Evolutionary conservation across 2,329 filamentous ascomycete genomes (phyloP).

Genomic region (Didymella arachidicola): DNA sequence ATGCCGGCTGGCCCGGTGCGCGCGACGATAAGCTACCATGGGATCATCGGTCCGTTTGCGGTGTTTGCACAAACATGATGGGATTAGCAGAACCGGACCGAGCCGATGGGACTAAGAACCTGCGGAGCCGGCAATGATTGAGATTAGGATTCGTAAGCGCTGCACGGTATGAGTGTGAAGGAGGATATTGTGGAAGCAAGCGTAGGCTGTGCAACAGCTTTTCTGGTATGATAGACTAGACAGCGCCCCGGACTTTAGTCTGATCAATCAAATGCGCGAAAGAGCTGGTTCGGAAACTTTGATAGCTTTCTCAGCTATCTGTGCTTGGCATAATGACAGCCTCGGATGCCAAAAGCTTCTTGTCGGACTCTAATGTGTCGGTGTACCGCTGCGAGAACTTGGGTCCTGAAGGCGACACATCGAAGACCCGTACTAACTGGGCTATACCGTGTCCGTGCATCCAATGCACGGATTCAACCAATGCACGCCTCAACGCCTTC

Average conservation of each 20-base stretch:
- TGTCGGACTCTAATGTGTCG: background rate
- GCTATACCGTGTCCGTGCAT: too few relatives aligned
- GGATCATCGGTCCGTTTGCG: background rate
- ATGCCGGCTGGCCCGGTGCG: background rate
- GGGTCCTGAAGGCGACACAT: background rate
- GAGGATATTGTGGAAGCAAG: too few relatives aligned
- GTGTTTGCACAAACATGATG: background rate
- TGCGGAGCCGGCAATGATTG: too few relatives aligned
- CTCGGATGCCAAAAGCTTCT: background rate
- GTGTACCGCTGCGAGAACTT: background rate
- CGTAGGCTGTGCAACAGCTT: too few relatives aligned
- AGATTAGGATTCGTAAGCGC: too few relatives aligned
- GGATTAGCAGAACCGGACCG: too few relatives aligned
- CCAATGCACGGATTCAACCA: too few relatives aligned
- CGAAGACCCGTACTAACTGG: background rate
- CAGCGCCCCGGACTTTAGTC: background rate
- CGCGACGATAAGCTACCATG: background rate
- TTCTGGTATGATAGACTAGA: background rate
- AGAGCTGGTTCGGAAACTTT: background rate
- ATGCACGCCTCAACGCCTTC: too few relatives aligned
- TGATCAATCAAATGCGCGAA: background rate
- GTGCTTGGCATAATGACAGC: background rate
- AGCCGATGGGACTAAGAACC: too few relatives aligned
- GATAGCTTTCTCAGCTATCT: background rate
- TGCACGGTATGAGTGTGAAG: too few relatives aligned